Evolutionary conservation across 2,329 filamentous ascomycete genomes (phyloP), one percentile per base, ranked within the genome.

Genomic region (Lecanicillium sp.): DNA sequence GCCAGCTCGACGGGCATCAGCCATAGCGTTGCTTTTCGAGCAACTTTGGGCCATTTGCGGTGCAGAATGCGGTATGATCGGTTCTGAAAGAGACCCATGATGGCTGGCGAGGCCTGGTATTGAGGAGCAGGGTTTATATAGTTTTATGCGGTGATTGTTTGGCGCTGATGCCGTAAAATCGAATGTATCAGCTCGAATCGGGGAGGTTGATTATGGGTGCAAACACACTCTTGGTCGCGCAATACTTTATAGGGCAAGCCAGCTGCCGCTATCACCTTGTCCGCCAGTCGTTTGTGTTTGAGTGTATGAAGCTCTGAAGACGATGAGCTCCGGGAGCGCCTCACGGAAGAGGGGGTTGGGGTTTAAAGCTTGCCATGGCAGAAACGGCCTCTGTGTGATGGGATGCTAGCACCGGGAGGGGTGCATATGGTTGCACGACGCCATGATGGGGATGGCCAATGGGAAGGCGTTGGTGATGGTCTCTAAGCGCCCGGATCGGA

Each of bases 1-100:
- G 64, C 60, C 37, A 89, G 70, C 62, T 90, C 85, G 37, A 78
- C 53, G 35, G 75, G 52, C 65, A 89, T 75, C 46, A 85, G 65
- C 53, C 59, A 75, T 70, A 63, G 80, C 67, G 71, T 78, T 53
- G 57, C 75, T 59, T 57, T 70, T 58, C 58, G 73, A 22, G 57
- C 42, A 11, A 48, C 27, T 62, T 62, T 70, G 60, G 58, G 75
- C 74, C 73, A 78, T 58, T 65, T 63, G 48, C 74, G 73, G 45
- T 70, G 74, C 20, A 85, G 56, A 48, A 82, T 68, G 59, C 60
- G 64, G 55, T 78, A 78, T 33, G 47, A 53, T 41, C 44, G 27
- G 14, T 33, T 3, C 2, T 25, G 22, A 13, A 41, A 41, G 33
- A 33, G 11, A n/a, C 38, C 33, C 38, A 41, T 41, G 27, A 13